Base-by-base conservation (phyloP, 345 rosid species). In the Physaria fendleri region DNA sequence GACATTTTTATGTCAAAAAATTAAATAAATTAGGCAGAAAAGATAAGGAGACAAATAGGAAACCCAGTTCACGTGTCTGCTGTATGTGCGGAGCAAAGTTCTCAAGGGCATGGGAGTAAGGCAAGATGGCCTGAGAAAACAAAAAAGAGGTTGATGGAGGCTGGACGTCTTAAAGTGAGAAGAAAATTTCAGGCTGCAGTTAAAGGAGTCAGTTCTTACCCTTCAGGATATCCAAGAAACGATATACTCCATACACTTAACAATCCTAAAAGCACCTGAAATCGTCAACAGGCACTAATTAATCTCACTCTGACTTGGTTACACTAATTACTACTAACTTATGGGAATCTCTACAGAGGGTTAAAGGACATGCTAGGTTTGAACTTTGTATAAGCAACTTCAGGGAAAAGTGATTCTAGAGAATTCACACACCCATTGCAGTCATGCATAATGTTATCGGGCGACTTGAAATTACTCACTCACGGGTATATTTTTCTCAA, bases 21-120 rank as follows among this genome's bases (percentile, higher is more conserved):
- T n/a, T 4, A 14, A 18, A 37, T 14, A n/a, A n/a, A 48, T 34
- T 18, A 21, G 41, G 53, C 23, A 20, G 12, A 51, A 62, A 39
- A 30, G 13, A 5, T 18, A 29, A 21, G 43, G 28, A 20, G 50
- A 41, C 20, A 8, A 35, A 29, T 50, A 32, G 18, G 42, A 27
- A 45, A 67, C 44, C 27, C 15, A 35, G 20, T 18, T 38, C 55
- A 70, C 77, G 53, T 82, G 65, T 97, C 92, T 93, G 97, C 58
- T 93, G 96, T 59, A 93, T 89, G 64, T 89, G 97, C 0, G 99
- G 99, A 15, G 97, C 95, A 71, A 89, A 75, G 71, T 93, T 93
- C 82, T 93, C 97, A 53, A 87, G 77, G 23, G 97, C 94, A 79
- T 93, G 99, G 65, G 95, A 71, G 67, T 93, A 89, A 29, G 97